These are phyloP conservation scores for Acanthamoeba healyi DNA, from an alignment of 208 protist species.

Conservation along the genomic window DNA sequence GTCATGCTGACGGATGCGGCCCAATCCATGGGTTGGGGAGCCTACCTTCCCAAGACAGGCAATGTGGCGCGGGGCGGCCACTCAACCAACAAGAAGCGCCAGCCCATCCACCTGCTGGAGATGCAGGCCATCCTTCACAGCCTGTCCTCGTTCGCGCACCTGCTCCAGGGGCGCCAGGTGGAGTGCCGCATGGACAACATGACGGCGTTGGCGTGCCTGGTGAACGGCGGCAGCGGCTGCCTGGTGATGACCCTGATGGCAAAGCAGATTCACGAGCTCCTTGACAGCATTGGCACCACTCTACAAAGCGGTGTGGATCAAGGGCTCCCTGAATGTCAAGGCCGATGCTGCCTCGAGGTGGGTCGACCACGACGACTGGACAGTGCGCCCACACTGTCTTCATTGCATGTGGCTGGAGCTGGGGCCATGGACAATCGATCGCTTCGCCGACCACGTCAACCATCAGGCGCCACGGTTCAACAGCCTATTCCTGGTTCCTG, in stretches of 20 bases:
- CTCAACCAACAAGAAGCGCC: not conserved
- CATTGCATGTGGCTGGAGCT: not conserved
- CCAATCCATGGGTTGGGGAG: not conserved
- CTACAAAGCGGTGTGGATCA: not conserved
- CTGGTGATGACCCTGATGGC: not conserved
- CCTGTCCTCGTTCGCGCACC: not conserved
- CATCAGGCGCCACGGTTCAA: not conserved
- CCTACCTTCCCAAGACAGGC: not conserved
- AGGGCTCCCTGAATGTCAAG: not conserved
- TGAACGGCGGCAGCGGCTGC: not conserved
- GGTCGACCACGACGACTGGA: not conserved
- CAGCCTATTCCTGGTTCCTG: not conserved
- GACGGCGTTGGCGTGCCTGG: not conserved
- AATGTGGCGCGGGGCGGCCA: not conserved
- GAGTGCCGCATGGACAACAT: conserved; percentile 25
- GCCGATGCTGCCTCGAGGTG: not conserved
- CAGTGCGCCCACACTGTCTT: not conserved
- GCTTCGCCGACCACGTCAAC: not conserved
- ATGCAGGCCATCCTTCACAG: not conserved
- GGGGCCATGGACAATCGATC: not conserved
- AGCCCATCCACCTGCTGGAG: conserved; percentile 19
- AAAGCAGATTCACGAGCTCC: not conserved
- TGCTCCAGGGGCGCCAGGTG: not conserved
- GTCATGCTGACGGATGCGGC: not conserved
- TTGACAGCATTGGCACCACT: not conserved